Evolutionary conservation across 2,329 filamentous ascomycete species (phyloP).

Genomic region (Apiospora malaysiana): DNA sequence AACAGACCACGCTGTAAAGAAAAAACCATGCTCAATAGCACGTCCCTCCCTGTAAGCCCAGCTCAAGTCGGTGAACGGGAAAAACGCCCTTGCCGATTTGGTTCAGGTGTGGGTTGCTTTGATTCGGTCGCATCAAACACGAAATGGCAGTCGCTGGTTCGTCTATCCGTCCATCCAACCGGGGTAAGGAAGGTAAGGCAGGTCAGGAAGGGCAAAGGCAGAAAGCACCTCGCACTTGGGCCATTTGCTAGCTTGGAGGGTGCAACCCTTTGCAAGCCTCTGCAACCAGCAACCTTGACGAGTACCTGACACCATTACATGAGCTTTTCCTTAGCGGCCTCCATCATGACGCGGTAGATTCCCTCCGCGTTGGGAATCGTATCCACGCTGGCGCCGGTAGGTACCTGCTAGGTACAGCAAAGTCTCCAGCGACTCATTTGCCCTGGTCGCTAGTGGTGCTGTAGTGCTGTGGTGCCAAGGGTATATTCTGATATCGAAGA

Average conservation of each 20-base stretch:
- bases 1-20: not conserved
- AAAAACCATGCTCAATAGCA: not conserved
- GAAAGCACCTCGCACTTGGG: no score
- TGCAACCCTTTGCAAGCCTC: no score
- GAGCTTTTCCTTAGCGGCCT: not conserved
- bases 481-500: not conserved
- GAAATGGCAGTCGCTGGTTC: not conserved
- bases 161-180: not conserved
- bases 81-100: not conserved
- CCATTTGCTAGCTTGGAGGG: no score
- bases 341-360: slow-evolving; percentile 14
- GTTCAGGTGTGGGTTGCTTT: slow-evolving; percentile 11
- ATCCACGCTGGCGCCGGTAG: not conserved
- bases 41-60: not conserved
- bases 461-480: no score
- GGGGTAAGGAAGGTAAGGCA: not conserved
- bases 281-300: not conserved
- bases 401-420: not conserved
- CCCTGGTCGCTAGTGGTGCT: not conserved
- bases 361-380: not conserved
- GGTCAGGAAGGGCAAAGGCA: no score
- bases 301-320: slow-evolving; percentile 12
- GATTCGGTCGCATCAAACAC: not conserved
- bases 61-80: not conserved
- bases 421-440: not conserved